Conservation (phyloP, 75 land plant species). For the Cupressus sempervirens region DNA sequence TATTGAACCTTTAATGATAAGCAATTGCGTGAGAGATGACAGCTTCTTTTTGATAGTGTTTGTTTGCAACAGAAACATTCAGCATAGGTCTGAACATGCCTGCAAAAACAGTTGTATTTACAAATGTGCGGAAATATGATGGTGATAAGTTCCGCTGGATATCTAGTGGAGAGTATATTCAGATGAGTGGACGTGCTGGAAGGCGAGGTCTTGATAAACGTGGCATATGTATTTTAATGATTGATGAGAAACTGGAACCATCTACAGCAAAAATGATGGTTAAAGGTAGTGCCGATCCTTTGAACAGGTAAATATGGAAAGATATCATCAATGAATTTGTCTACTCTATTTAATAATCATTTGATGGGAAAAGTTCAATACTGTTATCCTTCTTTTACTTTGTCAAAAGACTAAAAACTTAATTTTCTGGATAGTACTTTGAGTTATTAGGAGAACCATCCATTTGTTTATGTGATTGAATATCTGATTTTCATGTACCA, state of each 20-base stretch:
- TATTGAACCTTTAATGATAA: background rate
- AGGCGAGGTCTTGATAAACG: slow-evolving; percentile 98
- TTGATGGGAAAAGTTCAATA: background rate
- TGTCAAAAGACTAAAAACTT: background rate
- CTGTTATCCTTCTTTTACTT: background rate
- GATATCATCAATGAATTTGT: background rate
- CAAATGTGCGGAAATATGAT: slow-evolving; percentile 97
- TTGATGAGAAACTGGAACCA: slow-evolving; percentile 97
- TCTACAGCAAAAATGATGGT: slow-evolving; percentile 91
- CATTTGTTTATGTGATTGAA: background rate
- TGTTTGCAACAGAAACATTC: slow-evolving; percentile 99
- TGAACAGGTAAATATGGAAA: slow-evolving; percentile 65
- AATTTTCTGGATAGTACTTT: background rate
- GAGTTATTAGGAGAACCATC: background rate
- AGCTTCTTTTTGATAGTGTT: slow-evolving; percentile 53
- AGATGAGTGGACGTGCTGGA: slow-evolving; percentile 99
- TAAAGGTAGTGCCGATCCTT: slow-evolving; percentile 90
- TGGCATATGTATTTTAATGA: slow-evolving; percentile 94
- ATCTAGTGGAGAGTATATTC: slow-evolving; percentile 97
- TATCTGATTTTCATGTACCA: background rate
- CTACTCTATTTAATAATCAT: background rate
- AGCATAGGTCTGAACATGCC: slow-evolving; percentile 99
- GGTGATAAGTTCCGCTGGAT: slow-evolving; percentile 97
- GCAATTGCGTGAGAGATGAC: background rate
- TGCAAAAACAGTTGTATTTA: slow-evolving; percentile 97